Base-by-base conservation (phyloP, 768 basidiomycete species). In the Strobilomyces dryophilus region DNA sequence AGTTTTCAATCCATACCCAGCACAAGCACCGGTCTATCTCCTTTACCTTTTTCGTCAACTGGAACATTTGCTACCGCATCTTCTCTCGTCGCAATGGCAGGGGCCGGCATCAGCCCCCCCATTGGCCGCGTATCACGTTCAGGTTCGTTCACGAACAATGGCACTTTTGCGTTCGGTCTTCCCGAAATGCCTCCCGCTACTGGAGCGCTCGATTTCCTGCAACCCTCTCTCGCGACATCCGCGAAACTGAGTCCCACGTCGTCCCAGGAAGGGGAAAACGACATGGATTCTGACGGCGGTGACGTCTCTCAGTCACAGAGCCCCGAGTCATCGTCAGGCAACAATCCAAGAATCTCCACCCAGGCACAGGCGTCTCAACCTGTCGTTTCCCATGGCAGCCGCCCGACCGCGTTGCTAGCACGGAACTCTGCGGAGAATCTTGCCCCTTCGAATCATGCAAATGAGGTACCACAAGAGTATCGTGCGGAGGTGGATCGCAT, bases 401-500 rank as follows among this genome's bases (percentile, higher is more conserved):
- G 47, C 52, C 49, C 60, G 27, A 53, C 41, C 29, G 35, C 47
- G 40, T 47, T 59, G 8, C 40, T 61, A 34, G 49, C 66, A 1
- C 66, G 40, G n/a, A 51, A 44, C 7, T 69, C 68, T 4, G 40
- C 41, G 31, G 68, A 69, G 55, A 69, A 70, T 47, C 45, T 69
- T n/a, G 8, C 54, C 14, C 8, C 58, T 17, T 54, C 65, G 8
- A 66, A 61, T 17, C 76, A 79, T 52, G 74, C 71, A 49, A 80
- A 80, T 53, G 89, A 91, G 61, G 79, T 92, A 44, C 89, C 90
- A 6, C 78, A 82, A 53, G 94, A 95, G 67, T 87, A 92, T 61
- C 80, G 83, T 51, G 71, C 75, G 18, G 87, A 91, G 62, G 86
- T 98, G 47, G 93, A 97, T 70, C 82, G 85, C 57, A 85, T 97